phyloP scores from a whole-genome alignment of 768 basidiomycete species.

The Leccinum subgranulosum region DNA sequence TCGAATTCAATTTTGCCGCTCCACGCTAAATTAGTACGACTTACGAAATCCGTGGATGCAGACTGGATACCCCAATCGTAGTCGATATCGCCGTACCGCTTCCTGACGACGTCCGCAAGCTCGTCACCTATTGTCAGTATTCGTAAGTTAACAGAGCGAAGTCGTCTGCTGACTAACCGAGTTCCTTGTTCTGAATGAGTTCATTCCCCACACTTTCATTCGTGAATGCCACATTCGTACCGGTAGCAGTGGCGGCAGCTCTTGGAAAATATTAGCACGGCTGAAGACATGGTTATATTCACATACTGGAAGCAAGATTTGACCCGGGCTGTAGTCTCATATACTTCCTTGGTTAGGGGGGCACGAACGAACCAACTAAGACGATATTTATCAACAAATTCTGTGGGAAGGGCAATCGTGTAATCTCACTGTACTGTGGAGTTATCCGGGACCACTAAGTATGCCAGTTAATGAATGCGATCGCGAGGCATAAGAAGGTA shows the following conservation, averaged over 20 bases:
- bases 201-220: conserved; percentile 42
- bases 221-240: conserved; percentile 49
- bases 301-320: conserved; percentile 70
- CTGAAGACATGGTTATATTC: neutral
- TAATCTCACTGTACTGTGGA: conserved; percentile 59
- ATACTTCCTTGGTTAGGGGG: conserved; percentile 58
- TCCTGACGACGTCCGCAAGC: conserved; percentile 57
- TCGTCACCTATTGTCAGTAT: conserved; percentile 47
- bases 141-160: neutral
- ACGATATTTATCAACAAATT: neutral
- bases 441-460: conserved; percentile 78
- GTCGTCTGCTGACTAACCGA: conserved; percentile 38
- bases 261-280: conserved; percentile 30
- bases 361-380: conserved; percentile 71
- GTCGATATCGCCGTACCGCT: conserved; percentile 60
- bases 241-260: conserved; percentile 66
- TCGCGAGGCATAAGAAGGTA: neutral
- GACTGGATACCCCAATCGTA: conserved; percentile 63
- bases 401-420: neutral
- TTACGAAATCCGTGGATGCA: conserved; percentile 82
- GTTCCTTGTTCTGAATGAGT: conserved; percentile 62
- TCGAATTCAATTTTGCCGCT: neutral
- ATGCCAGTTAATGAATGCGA: neutral
- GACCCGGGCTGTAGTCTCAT: conserved; percentile 57
- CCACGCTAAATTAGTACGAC: conserved; percentile 21